Evolutionary conservation across 2,329 filamentous ascomycete genomes (phyloP).

Genomic region (Sphaerulina musiva): DNA sequence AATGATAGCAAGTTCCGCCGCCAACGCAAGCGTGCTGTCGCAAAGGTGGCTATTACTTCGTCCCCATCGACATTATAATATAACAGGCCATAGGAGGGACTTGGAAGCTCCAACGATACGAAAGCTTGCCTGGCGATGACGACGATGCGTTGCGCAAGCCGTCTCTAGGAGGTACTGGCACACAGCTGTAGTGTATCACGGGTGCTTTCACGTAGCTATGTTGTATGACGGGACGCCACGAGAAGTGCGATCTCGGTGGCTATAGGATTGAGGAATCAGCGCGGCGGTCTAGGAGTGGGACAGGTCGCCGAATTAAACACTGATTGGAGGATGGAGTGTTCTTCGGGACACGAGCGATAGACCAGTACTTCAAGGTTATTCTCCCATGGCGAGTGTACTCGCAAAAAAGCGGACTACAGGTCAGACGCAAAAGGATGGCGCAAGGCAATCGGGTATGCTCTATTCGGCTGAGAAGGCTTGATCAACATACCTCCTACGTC

Average conservation of each 20-base stretch:
- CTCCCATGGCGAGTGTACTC: constrained; percentile 6
- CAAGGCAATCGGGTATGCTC: constrained; percentile 3
- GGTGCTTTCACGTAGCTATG: not conserved
- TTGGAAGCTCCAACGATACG: too few relatives aligned
- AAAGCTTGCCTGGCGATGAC: not conserved
- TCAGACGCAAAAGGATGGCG: constrained; percentile 9
- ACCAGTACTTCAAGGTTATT: constrained; percentile 22
- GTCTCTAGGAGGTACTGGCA: not conserved
- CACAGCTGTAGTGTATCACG: not conserved
- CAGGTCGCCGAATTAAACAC: not conserved
- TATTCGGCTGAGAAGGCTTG: not conserved
- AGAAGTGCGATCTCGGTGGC: not conserved
- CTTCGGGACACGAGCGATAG: constrained; percentile 17
- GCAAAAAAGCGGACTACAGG: not conserved
- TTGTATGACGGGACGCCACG: not conserved
- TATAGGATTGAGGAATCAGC: not conserved
- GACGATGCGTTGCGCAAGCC: not conserved
- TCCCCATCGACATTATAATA: not conserved
- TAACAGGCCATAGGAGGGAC: too few relatives aligned
- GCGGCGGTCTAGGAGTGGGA: not conserved
- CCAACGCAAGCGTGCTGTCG: not conserved
- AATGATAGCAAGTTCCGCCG: not conserved
- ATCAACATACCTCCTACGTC: not conserved
- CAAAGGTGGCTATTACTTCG: not conserved
- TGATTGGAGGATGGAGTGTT: constrained; percentile 16